A percentile compares a stretch with the other conserved stretches of the same genome.
Evolutionary conservation across 1,139 yeast genomes (phyloP).

Genomic region (Ashbya aceris): DNA sequence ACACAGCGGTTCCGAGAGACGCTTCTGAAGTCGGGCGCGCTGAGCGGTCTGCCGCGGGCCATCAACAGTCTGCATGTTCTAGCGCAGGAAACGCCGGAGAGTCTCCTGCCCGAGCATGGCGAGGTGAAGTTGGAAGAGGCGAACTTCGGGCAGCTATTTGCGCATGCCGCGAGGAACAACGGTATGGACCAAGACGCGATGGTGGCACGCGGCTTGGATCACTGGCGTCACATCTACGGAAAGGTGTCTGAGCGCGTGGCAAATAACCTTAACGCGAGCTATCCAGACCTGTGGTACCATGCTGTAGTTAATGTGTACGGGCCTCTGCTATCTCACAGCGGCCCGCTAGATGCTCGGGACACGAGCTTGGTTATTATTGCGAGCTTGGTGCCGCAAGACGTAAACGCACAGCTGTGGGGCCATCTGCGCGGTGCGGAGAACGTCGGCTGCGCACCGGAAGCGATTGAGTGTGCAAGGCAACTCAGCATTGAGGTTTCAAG

Average conservation of each 20-base stretch:
- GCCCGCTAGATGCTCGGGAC: constrained; percentile 54
- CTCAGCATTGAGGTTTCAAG: constrained; percentile 58
- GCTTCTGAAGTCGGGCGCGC: constrained; percentile 63
- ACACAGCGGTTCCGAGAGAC: constrained; percentile 67
- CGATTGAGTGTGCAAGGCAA: constrained; percentile 49
- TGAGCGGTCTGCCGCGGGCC: constrained; percentile 76
- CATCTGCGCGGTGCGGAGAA: constrained; percentile 80
- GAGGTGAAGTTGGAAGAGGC: constrained; percentile 5
- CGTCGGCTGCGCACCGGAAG: constrained; percentile 62
- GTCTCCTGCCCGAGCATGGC: constrained; percentile 27
- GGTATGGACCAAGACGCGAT: constrained; percentile 18
- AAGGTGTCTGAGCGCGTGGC: constrained; percentile 62
- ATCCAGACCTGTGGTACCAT: constrained; percentile 77
- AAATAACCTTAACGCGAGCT: constrained; percentile 60
- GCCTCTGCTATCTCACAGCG: constrained; percentile 62
- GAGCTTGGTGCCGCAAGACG: constrained; percentile 83
- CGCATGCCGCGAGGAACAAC: constrained; percentile 4
- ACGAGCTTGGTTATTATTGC: constrained; percentile 74
- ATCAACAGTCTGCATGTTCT: constrained; percentile 68
- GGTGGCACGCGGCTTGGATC: constrained; percentile 45
- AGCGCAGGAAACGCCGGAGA: constrained; percentile 54
- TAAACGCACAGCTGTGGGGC: constrained; percentile 88
- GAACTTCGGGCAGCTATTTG: constrained; percentile 1
- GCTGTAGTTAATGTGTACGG: constrained; percentile 69
- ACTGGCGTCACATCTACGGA: constrained; percentile 70